These are phyloP conservation scores for Gillenia trifoliata DNA, from an alignment of 306 rosid species.

Conservation along the genomic window DNA sequence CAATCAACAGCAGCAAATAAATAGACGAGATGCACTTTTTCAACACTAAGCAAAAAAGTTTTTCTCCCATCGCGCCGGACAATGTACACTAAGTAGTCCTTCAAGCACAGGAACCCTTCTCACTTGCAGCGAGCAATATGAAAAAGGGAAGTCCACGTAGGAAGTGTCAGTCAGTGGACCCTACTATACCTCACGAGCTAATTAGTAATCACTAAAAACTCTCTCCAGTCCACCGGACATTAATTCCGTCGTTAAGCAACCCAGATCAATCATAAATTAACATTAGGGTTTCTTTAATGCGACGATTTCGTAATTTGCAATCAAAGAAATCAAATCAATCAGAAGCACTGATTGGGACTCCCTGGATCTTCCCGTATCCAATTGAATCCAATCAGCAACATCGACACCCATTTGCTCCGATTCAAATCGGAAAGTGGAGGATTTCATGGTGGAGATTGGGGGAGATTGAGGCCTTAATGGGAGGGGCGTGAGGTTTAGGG, in stretches of 20 bases:
- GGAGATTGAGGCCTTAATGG: constrained; percentile 10
- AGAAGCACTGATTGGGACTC: neutral
- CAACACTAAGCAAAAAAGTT: no score
- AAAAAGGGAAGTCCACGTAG: neutral
- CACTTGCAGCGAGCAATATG: neutral
- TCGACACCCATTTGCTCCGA: neutral
- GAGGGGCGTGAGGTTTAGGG: constrained; percentile 37
- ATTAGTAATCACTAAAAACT: no score
- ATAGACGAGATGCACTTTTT: no score
- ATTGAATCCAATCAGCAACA: neutral
- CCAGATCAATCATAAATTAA: neutral
- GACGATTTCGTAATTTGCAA: neutral
- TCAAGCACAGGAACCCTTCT: neutral
- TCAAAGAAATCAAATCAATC: neutral
- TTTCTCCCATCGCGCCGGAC: no score
- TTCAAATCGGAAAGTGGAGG: neutral
- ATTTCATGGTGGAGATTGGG: neutral
- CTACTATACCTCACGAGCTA: neutral
- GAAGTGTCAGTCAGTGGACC: neutral
- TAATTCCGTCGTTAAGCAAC: neutral
- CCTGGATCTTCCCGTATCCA: neutral
- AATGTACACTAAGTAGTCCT: no score
- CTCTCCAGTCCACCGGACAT: neutral
- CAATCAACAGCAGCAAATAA: no score
- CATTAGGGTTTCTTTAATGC: neutral